Percentiles rank a stretch among this genome's conserved stretches.
Conservation (phyloP, 1,284 basidiomycete species). For the Schizophyllum commune region DNA sequence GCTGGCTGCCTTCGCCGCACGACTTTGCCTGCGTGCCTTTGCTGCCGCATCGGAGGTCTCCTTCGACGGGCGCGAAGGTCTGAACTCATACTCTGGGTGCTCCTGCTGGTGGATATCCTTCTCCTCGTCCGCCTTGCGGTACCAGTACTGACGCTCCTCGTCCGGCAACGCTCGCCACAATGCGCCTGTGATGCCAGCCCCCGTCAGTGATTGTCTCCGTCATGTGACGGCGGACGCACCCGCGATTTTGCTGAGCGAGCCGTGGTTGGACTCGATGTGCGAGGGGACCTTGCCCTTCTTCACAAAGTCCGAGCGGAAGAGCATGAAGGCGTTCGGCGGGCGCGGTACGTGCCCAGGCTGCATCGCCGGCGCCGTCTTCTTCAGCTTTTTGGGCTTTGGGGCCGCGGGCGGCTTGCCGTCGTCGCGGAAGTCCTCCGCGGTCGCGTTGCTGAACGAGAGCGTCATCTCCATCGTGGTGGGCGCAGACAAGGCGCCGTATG, state of each 20-base stretch:
- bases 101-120: slow-evolving; percentile 28
- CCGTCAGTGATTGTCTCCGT: background rate
- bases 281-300: slow-evolving; percentile 11
- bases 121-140: slow-evolving; percentile 30
- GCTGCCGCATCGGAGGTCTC: background rate
- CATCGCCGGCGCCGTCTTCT: background rate
- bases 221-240: slow-evolving; percentile 3
- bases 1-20: background rate
- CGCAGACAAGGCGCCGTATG: background rate
- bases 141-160: slow-evolving; percentile 38
- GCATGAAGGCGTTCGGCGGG: slow-evolving; percentile 15
- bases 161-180: slow-evolving; percentile 41
- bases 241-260: slow-evolving; percentile 13
- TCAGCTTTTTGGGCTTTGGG: background rate
- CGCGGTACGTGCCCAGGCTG: slow-evolving; percentile 10
- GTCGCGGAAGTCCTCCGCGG: background rate
- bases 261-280: slow-evolving; percentile 11
- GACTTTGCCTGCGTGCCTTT: background rate
- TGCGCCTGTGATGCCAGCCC: slow-evolving; percentile 25
- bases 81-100: slow-evolving; percentile 40
- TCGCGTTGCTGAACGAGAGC: background rate
- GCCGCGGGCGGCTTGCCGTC: background rate
- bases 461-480: background rate
- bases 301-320: slow-evolving; percentile 13
- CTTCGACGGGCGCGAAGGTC: slow-evolving; percentile 20